Base-by-base conservation (phyloP, 768 basidiomycete species). In the Lenzites betulinus region DNA sequence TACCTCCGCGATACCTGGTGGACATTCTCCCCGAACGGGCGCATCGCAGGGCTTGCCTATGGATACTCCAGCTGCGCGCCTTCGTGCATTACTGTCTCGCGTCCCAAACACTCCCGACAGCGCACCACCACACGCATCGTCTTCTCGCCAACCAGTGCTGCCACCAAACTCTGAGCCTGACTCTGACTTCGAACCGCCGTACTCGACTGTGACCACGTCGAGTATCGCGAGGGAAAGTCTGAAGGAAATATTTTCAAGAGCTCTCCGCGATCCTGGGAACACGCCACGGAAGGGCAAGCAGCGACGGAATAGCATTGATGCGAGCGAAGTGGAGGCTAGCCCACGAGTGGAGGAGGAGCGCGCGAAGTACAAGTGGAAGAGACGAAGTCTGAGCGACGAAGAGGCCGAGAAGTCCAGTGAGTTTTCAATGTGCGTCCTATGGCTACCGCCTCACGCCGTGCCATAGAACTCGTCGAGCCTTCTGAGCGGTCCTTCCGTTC, bases 371-470 rank as follows among this genome's bases (percentile, higher is more conserved):
- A 85, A 79, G 70, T 79, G 77, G 11, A 83, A 85, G 60, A 78
- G 83, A 38, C 79, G 75, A 64, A 89, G 85, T 67, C 60, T 85
- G 64, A 89, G 87, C 66, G 89, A 90, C 64, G 88, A 90, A 67
- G 89, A 89, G 67, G 70, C 75, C 2, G 87, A 87, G 36, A 79
- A 78, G 35, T 71, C 78, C 55, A 77, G 88, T 89, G 71, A 67
- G 86, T 55, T 58, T 36, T 51, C 44, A 8, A 3, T 18, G 15
- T 3, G n/a, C 42, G 18, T 35, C 7, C 11, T 22, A 18, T 49
- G 18, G 16, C 7, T 25, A 9, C 9, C 48, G 15, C 20, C 39
- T 51, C 39, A 42, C n/a, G 16, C 39, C 18, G 22, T 18, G 18
- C 6, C 36, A 13, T 50, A 65, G 67, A 64, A 43, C 30, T 44